Base-by-base conservation (phyloP, 208 protist genomes). In the Phytomonas sp. region DNA sequence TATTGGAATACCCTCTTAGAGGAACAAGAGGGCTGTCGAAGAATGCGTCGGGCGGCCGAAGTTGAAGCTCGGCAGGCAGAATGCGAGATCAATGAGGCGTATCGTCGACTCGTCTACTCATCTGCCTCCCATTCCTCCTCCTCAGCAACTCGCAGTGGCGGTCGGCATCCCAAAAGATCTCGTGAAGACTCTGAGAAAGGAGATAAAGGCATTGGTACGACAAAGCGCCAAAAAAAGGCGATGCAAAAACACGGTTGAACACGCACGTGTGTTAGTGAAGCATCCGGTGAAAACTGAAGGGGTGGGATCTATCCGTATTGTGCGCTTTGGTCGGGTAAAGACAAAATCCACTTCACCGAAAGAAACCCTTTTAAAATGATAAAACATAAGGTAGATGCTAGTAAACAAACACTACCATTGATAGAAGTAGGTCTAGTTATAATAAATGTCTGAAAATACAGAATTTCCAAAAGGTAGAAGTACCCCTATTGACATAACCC, bases 1-100 rank as follows among this genome's bases (percentile, higher is more conserved):
- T 82, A 82, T 49, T 93, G 82, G 85, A 82, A 89, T 62, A 69
- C 69, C 32, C 67, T 94, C 56, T 60, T 83, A 6, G 85, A 89
- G 73, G 76, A 83, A 74, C 75, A 74, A 59, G 89, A 94, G 75
- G 82, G 69, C 60, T 64, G 76, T 62, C 70, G 73, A 19, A 82
- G 89, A 11, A 37, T 66, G 31, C 70, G 81, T 29, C 83, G 84
- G 16, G 72, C 76, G 36, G 70, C 75, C 0, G 82, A 87, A 75
- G 78, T 84, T 33, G 79, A 82, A 70, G 80, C 82, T 8, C 72
- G 77, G n/a, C 70, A 66, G 11, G 69, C 67, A 36, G 89, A 94
- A 69, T 64, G 77, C 29, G 79, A 74, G 29, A 78, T 87, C 62
- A 94, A 94, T 73, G 89, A 92, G 74, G 79, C 82, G 26, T 94